Base-by-base conservation (phyloP, 148 eudicot genomes). In the Fagopyrum tataricum region DNA sequence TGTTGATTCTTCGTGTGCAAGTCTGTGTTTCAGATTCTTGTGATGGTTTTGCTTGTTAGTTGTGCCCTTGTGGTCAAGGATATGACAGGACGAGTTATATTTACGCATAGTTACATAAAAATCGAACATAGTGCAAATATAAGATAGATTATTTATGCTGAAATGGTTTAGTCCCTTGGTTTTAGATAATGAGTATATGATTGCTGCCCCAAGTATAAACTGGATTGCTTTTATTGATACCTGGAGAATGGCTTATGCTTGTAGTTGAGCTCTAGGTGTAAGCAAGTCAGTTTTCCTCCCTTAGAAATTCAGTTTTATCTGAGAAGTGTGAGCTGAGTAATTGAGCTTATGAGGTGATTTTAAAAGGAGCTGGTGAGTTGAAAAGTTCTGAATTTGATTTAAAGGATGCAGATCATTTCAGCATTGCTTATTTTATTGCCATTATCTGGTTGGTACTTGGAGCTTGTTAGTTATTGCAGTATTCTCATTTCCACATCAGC, bases 301-400 rank as follows among this genome's bases (percentile, higher is more conserved):
- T 3, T 46, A 8, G 49, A 12, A 10, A 46, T 10, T 46, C 49
- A 46, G 49, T 46, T 46, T 46, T 46, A 46, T 46, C 37, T 31
- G 2, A 31, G 37, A 31, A 31, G 37, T 31, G 13, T 31, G 10
- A 14, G 8, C 15, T 31, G 68, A 5, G 13, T 37, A 37, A 31
- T 5, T 15, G 68, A 31, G 15, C 43, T 31, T 37, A 5, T 24
- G 17, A 61, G 40, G 24, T 61, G 67, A 59, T 61, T 24, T 24
- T 64, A 37, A 64, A 64, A 64, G 20, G 20, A 64, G 44, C 20
- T 64, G 69, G n/a, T 64, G 41, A 62, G 42, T 14, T 31, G n/a
- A 62, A 18, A 62, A 62, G 37, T 31, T 9, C 8, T 5, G n/a
- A 62, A 62, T 62, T 31, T 62, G 67, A 26, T 62, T 40, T 24